A percentile compares a stretch with the other conserved stretches of the same genome.
Evolutionary conservation across 2,329 filamentous ascomycete genomes (phyloP).

Genomic region (Fonsecaea pugnacius): DNA sequence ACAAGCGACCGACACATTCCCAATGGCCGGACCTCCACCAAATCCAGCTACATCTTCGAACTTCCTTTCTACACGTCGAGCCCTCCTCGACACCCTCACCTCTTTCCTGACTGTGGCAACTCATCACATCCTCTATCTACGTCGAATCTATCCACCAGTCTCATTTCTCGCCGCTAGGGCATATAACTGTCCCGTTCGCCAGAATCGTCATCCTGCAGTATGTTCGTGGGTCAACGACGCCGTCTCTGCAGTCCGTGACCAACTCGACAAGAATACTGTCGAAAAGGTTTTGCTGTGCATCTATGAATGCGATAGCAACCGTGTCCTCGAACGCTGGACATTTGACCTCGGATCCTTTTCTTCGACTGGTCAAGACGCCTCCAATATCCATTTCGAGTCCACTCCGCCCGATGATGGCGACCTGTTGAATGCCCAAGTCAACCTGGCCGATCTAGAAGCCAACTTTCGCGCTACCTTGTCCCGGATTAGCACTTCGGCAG

Average conservation of each 20-base stretch:
- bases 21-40: constrained; percentile 27
- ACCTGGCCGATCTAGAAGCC: constrained; percentile 51
- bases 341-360: constrained; percentile 65
- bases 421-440: constrained; percentile 37
- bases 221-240: constrained; percentile 86
- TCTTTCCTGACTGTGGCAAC: constrained; percentile 81
- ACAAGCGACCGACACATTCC: background rate
- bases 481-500: constrained; percentile 48
- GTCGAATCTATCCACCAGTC: constrained; percentile 73
- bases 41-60: constrained; percentile 42
- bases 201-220: constrained; percentile 82
- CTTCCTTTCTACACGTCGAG: constrained; percentile 47
- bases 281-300: constrained; percentile 62
- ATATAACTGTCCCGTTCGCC: constrained; percentile 82
- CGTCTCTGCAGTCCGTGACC: constrained; percentile 69
- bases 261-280: constrained; percentile 67
- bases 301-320: constrained; percentile 55
- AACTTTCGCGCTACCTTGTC: constrained; percentile 55
- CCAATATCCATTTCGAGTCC: constrained; percentile 54
- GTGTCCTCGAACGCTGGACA: constrained; percentile 63
- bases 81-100: constrained; percentile 63
- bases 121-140: constrained; percentile 84
- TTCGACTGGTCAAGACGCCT: constrained; percentile 49
- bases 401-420: constrained; percentile 21
- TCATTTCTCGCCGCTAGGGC: constrained; percentile 80